Conservation (phyloP, 2,329 filamentous ascomycete genomes). For the Fusarium tricinctum region DNA sequence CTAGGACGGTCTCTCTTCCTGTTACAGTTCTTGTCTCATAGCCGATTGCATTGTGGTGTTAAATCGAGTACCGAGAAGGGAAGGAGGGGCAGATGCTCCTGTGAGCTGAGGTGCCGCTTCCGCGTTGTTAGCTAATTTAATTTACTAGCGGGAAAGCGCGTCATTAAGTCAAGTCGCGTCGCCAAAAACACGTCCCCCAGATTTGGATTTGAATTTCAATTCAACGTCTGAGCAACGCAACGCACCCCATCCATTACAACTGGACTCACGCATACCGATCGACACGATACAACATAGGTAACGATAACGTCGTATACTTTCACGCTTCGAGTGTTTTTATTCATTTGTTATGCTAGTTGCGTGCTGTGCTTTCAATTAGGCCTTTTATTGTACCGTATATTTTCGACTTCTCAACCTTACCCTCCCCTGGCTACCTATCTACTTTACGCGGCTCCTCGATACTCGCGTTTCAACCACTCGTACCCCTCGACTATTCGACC, state of each 20-base stretch:
- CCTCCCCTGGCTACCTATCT: constrained; percentile 14
- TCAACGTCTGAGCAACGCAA: constrained; percentile 23
- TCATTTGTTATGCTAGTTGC: constrained; percentile 6
- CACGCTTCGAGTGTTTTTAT: constrained; percentile 2
- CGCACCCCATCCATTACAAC: not conserved
- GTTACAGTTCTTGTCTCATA: too few relatives aligned
- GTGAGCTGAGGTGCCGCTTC: not conserved
- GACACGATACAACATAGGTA: constrained; percentile 14
- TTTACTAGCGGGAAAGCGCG: constrained; percentile 40
- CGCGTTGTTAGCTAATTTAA: constrained; percentile 28
- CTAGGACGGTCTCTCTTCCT: too few relatives aligned
- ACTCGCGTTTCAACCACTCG: constrained; percentile 34
- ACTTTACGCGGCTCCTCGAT: constrained; percentile 41
- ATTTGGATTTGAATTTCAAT: constrained; percentile 47
- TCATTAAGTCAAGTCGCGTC: constrained; percentile 47
- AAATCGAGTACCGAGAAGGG: constrained; percentile 11
- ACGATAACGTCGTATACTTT: constrained; percentile 8
- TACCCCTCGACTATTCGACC: constrained; percentile 22
- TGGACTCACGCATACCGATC: constrained; percentile 14
- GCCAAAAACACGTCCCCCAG: constrained; percentile 49
- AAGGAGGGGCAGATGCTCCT: constrained; percentile 37
- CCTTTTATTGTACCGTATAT: not conserved
- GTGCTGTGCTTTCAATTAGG: constrained; percentile 1
- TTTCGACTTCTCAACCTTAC: not conserved
- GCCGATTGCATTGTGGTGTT: too few relatives aligned